These are phyloP conservation scores for Aspergillus tanneri DNA, from an alignment of 2,329 filamentous ascomycete species.

Conservation along the genomic window DNA sequence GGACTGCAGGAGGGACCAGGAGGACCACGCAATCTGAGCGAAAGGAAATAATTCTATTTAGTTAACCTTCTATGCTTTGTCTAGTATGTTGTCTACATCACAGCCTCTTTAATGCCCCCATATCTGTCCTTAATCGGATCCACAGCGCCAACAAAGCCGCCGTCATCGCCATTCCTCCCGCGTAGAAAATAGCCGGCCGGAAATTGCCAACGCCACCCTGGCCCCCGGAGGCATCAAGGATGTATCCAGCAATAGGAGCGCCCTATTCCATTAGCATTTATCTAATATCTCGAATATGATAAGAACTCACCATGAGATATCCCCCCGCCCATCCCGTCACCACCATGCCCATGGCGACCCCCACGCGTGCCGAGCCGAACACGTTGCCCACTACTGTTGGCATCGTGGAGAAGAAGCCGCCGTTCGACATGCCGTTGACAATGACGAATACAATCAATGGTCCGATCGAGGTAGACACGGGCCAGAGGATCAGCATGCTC, in stretches of 20 bases:
- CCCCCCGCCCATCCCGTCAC: slow-evolving; percentile 61
- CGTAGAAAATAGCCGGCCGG: slow-evolving; percentile 62
- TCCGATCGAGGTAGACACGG: slow-evolving; percentile 54
- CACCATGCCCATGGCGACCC: slow-evolving; percentile 62
- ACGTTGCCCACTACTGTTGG: slow-evolving; percentile 62
- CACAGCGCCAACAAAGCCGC: slow-evolving; percentile 46
- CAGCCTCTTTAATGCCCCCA: slow-evolving; percentile 38
- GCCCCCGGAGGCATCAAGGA: slow-evolving; percentile 57
- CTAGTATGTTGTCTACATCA: too few species aligned
- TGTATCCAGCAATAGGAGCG: slow-evolving; percentile 60
- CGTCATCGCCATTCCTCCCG: slow-evolving; percentile 53
- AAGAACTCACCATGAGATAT: slow-evolving; percentile 56
- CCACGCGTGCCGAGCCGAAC: slow-evolving; percentile 56
- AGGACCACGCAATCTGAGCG: too few species aligned
- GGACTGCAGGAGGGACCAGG: too few species aligned
- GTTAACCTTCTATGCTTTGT: too few species aligned
- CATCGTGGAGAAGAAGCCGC: slow-evolving; percentile 64
- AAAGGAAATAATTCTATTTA: too few species aligned
- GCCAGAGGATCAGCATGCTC: slow-evolving; percentile 63
- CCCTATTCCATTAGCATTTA: slow-evolving; percentile 39
- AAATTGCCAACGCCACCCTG: slow-evolving; percentile 54
- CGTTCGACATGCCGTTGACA: slow-evolving; percentile 61
- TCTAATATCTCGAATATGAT: background rate
- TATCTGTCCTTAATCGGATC: slow-evolving; percentile 48
- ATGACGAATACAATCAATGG: slow-evolving; percentile 59